A percentile compares a stretch with the other conserved stretches of the same genome.
These are phyloP conservation scores for Ophiostoma populinum DNA, from an alignment of 2,329 filamentous ascomycete species.

Conservation along the genomic window DNA sequence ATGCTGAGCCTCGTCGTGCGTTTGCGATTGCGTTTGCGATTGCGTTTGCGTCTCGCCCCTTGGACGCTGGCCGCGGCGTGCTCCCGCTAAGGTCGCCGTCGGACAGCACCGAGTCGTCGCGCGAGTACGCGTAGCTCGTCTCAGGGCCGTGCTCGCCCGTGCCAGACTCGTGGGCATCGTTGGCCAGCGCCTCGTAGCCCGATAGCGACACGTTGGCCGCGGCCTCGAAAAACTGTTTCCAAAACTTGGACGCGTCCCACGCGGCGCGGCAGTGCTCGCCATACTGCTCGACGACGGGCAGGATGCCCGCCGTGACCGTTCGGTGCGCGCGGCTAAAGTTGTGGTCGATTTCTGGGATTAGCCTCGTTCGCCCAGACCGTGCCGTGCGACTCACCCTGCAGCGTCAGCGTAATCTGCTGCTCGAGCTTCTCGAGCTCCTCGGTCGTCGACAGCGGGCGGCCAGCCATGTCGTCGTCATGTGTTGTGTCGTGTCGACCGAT, in stretches of 20 bases:
- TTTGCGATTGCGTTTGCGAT: background rate
- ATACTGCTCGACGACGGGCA: slow-evolving; percentile 90
- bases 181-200: slow-evolving; percentile 69
- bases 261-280: slow-evolving; percentile 83
- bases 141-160: slow-evolving; percentile 23
- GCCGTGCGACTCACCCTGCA: slow-evolving; percentile 49
- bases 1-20: no score
- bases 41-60: slow-evolving; percentile 17
- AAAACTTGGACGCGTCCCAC: slow-evolving; percentile 98
- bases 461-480: no score
- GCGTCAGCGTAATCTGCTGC: slow-evolving; percentile 86
- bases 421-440: slow-evolving; percentile 93
- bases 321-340: slow-evolving; percentile 96
- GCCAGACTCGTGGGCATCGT: slow-evolving; percentile 36
- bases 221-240: slow-evolving; percentile 99
- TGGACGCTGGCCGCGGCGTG: slow-evolving; percentile 44
- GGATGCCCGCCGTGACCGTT: slow-evolving; percentile 84
- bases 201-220: slow-evolving; percentile 94
- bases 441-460: slow-evolving; percentile 55
- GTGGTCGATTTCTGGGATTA: slow-evolving; percentile 70
- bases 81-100: slow-evolving; percentile 44
- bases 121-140: slow-evolving; percentile 18
- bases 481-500: no score
- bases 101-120: slow-evolving; percentile 51
- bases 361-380: background rate